Percentiles rank a stretch among this genome's conserved stretches.
These are phyloP conservation scores for Leccinum pallidistipes DNA, from an alignment of 1,284 basidiomycete species.

Conservation along the genomic window DNA sequence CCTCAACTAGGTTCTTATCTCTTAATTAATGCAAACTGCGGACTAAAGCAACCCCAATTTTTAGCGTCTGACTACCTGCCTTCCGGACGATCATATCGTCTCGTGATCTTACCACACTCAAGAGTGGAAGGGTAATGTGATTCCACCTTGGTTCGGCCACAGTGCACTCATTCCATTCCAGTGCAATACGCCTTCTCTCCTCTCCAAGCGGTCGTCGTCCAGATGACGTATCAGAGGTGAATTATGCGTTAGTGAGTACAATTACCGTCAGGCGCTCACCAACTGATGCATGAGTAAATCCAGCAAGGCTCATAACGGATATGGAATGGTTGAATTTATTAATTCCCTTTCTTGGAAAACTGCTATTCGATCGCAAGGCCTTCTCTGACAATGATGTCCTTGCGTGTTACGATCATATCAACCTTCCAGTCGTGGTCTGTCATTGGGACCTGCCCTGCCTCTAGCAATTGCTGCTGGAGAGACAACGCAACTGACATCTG, in stretches of 20 bases:
- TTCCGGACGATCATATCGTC: slow-evolving; percentile 35
- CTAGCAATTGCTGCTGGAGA: slow-evolving; percentile 64
- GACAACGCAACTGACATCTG: slow-evolving; percentile 55
- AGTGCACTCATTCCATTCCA: slow-evolving; percentile 20
- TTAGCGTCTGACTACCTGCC: slow-evolving; percentile 38
- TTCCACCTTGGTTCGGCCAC: slow-evolving; percentile 15
- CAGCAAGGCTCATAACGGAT: slow-evolving; percentile 26
- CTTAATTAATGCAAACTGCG: slow-evolving; percentile 4
- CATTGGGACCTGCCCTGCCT: slow-evolving; percentile 53
- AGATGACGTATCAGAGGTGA: slow-evolving; percentile 20
- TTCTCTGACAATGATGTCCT: slow-evolving; percentile 35
- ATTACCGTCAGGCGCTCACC: slow-evolving; percentile 24
- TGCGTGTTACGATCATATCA: slow-evolving; percentile 62
- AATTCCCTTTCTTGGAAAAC: slow-evolving; percentile 1
- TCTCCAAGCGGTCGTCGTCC: slow-evolving; percentile 24
- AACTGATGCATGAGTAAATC: slow-evolving; percentile 11
- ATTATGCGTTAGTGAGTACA: slow-evolving; percentile 28
- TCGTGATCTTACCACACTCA: slow-evolving; percentile 30
- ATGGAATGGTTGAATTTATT: slow-evolving; percentile 9
- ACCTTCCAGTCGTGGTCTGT: slow-evolving; percentile 65
- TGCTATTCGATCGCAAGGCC: slow-evolving; percentile 19
- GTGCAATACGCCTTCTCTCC: slow-evolving; percentile 33
- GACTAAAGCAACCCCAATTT: slow-evolving; percentile 12
- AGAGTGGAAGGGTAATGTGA: slow-evolving; percentile 33
- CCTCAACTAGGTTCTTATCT: slow-evolving; percentile 55